Evolutionary conservation across 1,284 basidiomycete genomes (phyloP).

Genomic region (Trichosporon coremiiforme): DNA sequence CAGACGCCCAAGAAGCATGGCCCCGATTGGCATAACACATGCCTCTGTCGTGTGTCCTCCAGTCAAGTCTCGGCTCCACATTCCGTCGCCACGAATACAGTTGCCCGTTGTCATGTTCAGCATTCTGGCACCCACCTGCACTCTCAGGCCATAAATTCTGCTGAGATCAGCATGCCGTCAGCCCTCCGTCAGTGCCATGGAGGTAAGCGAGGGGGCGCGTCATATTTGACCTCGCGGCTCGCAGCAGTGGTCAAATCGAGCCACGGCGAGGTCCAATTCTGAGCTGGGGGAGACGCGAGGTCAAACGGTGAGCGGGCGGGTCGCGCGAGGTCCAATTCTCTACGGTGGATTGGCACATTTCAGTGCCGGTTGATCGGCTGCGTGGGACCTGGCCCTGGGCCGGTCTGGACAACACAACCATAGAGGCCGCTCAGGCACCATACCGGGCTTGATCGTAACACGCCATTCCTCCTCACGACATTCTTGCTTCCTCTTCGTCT

Average conservation of each 20-base stretch:
- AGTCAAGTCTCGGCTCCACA: not conserved
- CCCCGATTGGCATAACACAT: not conserved
- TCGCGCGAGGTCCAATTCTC: not conserved
- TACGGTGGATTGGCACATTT: constrained; percentile 3
- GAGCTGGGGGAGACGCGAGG: not conserved
- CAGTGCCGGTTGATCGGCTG: not conserved
- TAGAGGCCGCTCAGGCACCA: not conserved
- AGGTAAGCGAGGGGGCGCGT: not conserved
- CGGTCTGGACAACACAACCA: not conserved
- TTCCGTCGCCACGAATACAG: not conserved
- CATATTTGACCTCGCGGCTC: too few relatives aligned
- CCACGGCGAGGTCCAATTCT: not conserved
- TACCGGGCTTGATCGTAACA: not conserved
- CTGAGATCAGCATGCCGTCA: constrained; percentile 6
- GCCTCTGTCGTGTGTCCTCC: not conserved
- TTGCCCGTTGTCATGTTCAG: not conserved
- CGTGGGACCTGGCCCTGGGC: constrained; percentile 1
- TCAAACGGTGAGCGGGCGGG: constrained; percentile 1
- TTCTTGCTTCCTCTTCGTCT: not conserved
- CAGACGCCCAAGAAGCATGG: not conserved
- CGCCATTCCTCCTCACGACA: not conserved
- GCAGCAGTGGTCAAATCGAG: not conserved
- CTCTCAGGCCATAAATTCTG: not conserved
- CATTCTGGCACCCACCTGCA: not conserved
- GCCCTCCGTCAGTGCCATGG: not conserved